Evolutionary conservation across 208 protist genomes (phyloP).

Genomic region (Angomonas deanei): DNA sequence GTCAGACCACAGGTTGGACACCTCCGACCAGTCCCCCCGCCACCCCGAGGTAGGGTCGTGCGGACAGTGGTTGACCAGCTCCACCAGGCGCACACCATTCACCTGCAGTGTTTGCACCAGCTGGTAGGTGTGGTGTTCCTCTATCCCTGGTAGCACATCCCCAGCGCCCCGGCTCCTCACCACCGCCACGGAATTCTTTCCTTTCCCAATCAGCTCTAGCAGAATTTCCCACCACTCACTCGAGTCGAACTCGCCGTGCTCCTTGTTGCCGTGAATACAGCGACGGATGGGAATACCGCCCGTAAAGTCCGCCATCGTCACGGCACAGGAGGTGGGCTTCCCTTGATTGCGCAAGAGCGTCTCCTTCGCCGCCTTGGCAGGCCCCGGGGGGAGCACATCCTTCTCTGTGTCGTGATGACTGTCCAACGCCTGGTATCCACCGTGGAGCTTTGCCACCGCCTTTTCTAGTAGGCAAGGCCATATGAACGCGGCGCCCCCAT

Average conservation of each 20-base stretch:
- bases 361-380: neutral
- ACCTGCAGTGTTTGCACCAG: constrained; percentile 52
- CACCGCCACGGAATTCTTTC: constrained; percentile 14
- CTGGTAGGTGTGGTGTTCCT: constrained; percentile 43
- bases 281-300: constrained; percentile 53
- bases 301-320: constrained; percentile 48
- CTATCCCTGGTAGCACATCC: constrained; percentile 42
- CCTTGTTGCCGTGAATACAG: constrained; percentile 17
- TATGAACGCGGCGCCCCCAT: constrained; percentile 16
- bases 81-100: constrained; percentile 52
- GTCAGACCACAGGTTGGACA: constrained; percentile 55
- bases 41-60: constrained; percentile 17
- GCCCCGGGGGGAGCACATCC: neutral
- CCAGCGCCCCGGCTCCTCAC: constrained; percentile 28
- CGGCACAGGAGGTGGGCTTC: constrained; percentile 11
- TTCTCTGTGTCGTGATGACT: constrained; percentile 18
- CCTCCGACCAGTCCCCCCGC: constrained; percentile 75
- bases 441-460: constrained; percentile 78
- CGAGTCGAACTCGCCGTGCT: neutral
- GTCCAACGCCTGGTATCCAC: constrained; percentile 69
- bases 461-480: constrained; percentile 88
- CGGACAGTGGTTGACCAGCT: constrained; percentile 42
- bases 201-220: neutral
- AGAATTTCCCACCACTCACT: neutral
- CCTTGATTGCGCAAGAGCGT: neutral